Conservation (phyloP, 2,329 filamentous ascomycete species). For the Fusarium caatingaense region DNA sequence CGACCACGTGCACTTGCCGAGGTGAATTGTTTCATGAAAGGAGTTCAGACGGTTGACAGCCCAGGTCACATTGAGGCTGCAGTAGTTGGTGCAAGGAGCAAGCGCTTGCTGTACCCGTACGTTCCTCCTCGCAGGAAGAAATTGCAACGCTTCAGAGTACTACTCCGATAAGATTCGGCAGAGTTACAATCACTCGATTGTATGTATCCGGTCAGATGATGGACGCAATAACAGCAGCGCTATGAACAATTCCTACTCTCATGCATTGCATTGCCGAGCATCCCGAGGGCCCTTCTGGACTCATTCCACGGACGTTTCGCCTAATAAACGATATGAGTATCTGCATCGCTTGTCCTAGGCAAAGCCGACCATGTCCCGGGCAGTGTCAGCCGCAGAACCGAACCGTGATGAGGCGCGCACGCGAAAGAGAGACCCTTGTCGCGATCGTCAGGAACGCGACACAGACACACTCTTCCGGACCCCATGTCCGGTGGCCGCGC, state of each 20-base stretch:
- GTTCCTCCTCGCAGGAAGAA: background rate
- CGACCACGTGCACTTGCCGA: slow-evolving; percentile 18
- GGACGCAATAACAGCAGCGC: background rate
- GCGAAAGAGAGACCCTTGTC: slow-evolving; percentile 31
- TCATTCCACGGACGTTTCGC: background rate
- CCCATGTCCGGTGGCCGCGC: slow-evolving; percentile 12
- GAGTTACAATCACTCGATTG: slow-evolving; percentile 27
- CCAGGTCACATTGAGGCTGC: background rate
- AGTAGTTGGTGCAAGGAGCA: background rate
- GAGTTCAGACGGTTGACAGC: slow-evolving; percentile 9
- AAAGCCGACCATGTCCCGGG: background rate
- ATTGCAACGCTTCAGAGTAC: background rate
- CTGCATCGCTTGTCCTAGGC: slow-evolving; percentile 20
- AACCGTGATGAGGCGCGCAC: slow-evolving; percentile 16
- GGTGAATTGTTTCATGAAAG: slow-evolving; percentile 28
- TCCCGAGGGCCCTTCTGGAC: slow-evolving; percentile 3
- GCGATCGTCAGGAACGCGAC: slow-evolving; percentile 46
- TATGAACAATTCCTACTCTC: background rate
- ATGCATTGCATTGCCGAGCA: slow-evolving; percentile 22
- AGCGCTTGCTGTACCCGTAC: background rate
- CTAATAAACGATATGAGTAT: slow-evolving; percentile 17
- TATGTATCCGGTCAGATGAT: slow-evolving; percentile 5
- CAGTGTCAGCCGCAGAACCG: slow-evolving; percentile 16
- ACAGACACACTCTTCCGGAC: slow-evolving; percentile 33
- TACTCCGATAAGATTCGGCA: background rate